These are phyloP conservation scores for Papilionanthe hybrid DNA, from an alignment of 116 monocot species.

Conservation along the genomic window DNA sequence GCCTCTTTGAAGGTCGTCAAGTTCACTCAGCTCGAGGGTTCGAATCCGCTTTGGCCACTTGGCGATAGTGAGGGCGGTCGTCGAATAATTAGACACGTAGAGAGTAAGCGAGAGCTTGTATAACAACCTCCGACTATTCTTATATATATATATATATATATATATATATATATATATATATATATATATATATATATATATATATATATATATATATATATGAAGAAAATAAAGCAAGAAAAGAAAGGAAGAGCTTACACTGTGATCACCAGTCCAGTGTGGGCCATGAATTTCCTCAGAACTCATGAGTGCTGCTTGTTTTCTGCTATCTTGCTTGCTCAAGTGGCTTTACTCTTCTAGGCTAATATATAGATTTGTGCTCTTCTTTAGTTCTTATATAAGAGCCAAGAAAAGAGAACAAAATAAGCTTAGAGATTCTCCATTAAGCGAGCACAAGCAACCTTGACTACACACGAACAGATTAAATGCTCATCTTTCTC, in stretches of 20 bases:
- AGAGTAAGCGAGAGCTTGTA: no score
- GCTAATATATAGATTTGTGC: neutral
- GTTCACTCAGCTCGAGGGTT: no score
- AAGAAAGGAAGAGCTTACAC: neutral
- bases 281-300: neutral
- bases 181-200: neutral
- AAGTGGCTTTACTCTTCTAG: neutral
- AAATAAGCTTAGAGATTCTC: neutral
- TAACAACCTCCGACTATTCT: no score
- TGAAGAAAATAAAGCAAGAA: neutral
- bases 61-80: no score
- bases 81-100: no score
- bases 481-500: no score
- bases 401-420: neutral
- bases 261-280: slow-evolving; percentile 6
- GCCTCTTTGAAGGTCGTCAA: no score
- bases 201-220: neutral
- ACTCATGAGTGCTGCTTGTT: neutral
- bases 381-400: neutral
- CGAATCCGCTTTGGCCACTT: no score
- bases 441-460: neutral
- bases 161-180: neutral
- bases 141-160: neutral
- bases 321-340: neutral
- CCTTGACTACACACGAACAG: neutral